Conservation (phyloP, 2,329 filamentous ascomycete genomes). For the Cyphellophora europaea region DNA sequence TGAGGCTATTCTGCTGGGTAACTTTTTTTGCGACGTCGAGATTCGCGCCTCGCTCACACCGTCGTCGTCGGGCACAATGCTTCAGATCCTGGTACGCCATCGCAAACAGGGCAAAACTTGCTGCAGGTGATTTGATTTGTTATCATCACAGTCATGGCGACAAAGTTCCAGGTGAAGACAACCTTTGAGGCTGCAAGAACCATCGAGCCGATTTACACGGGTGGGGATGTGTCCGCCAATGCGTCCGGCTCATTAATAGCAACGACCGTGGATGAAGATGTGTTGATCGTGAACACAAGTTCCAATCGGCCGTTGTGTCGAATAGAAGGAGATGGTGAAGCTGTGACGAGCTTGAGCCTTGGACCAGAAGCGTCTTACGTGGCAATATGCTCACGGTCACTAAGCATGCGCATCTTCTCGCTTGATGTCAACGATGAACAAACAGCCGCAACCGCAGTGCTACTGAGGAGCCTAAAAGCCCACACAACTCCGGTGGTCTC, state of each 20-base stretch:
- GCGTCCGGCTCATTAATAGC: slow-evolving; percentile 73
- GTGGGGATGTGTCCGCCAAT: slow-evolving; percentile 77
- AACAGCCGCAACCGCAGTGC: slow-evolving; percentile 53
- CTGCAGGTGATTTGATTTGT: too few species aligned
- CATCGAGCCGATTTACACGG: slow-evolving; percentile 88
- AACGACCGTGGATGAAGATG: slow-evolving; percentile 86
- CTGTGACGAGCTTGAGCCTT: slow-evolving; percentile 46
- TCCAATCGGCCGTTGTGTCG: slow-evolving; percentile 74
- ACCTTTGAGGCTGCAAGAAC: slow-evolving; percentile 79
- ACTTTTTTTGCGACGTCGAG: too few species aligned
- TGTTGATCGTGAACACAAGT: slow-evolving; percentile 71
- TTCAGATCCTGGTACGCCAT: too few species aligned
- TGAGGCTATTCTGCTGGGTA: too few species aligned
- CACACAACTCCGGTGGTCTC: slow-evolving; percentile 85
- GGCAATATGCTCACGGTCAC: slow-evolving; percentile 84
- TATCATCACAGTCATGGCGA: not conserved
- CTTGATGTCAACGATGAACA: slow-evolving; percentile 51
- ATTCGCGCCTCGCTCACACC: too few species aligned
- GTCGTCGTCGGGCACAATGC: too few species aligned
- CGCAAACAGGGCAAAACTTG: too few species aligned
- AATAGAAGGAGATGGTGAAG: slow-evolving; percentile 72
- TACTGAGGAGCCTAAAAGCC: slow-evolving; percentile 75
- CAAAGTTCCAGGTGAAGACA: slow-evolving; percentile 35
- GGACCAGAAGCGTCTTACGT: slow-evolving; percentile 83
- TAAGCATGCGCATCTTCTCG: slow-evolving; percentile 86